Evolutionary conservation across 805 yeast species (phyloP), one percentile per base, ranked within the genome.

Genomic region (Candida cerambycidarum): DNA sequence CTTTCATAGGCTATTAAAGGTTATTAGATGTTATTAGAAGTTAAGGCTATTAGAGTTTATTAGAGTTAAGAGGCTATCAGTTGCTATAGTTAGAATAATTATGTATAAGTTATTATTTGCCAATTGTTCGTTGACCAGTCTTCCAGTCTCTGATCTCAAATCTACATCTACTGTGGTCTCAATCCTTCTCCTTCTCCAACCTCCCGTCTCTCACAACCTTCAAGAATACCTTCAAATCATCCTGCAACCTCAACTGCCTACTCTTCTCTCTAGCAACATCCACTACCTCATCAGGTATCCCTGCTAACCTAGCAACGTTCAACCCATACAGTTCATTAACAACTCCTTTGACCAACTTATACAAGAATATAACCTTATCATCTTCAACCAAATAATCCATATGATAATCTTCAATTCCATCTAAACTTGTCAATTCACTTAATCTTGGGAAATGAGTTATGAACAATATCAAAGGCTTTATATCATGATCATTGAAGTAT

Each of bases 381-480:
- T 41, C 35, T 25, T 60, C 59, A n/a, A 55, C 50, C 13, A 66
- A 62, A 52, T 69, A 86, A 14, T 84, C 89, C 89, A 89, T 82
- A 52, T 84, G 89, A 60, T 72, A 83, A 54, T 83, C 84, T 15
- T 68, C 68, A 9, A 83, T 80, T 3, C 59, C 49, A 2, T 46
- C 50, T 46, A 63, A 70, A 3, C 62, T 51, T 30, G 77, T 79
- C 28, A 84, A 69, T 14, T 68, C 64, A 43, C 81, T 76, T 31
- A 89, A 63, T 14, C 78, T 71, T 5, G 90, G 89, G 54, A 82
- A 89, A 61, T 89, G 97, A 0, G 97, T 89, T 27, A 90, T 85
- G 61, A 89, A 89, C 31, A 89, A 63, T 0, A 85, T 76, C 43
- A 85, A 65, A 0, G 90, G 83, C 18, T 52, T 53, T n/a, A 39